Percentiles rank a stretch among this genome's conserved stretches.
Evolutionary conservation across 495 filamentous ascomycete species (phyloP).

Genomic region (Pyrenula massariospora): DNA sequence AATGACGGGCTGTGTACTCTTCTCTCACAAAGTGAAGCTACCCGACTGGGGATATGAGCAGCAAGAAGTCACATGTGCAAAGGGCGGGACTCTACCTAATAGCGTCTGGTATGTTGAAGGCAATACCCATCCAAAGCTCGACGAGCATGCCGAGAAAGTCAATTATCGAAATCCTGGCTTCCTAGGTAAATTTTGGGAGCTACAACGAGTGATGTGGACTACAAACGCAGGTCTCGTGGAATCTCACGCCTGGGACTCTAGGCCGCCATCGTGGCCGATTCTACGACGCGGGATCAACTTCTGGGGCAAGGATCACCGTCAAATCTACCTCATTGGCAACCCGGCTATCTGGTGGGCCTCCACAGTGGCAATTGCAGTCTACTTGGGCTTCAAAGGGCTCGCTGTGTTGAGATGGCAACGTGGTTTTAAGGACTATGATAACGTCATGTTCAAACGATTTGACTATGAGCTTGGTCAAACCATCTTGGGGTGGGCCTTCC

Average conservation of each 20-base stretch:
- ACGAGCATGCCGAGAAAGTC: slow-evolving; percentile 70
- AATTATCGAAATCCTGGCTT: slow-evolving; percentile 94
- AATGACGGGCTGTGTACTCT: slow-evolving; percentile 94
- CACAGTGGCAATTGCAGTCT: slow-evolving; percentile 68
- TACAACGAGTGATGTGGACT: slow-evolving; percentile 99
- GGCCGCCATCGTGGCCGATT: slow-evolving; percentile 86
- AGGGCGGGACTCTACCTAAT: slow-evolving; percentile 84
- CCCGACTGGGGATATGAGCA: slow-evolving; percentile 96
- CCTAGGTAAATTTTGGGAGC: slow-evolving; percentile 96
- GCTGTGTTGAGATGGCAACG: slow-evolving; percentile 91
- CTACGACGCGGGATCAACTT: slow-evolving; percentile 96
- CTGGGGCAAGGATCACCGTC: slow-evolving; percentile 89
- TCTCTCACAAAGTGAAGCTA: slow-evolving; percentile 97
- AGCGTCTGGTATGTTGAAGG: slow-evolving; percentile 92
- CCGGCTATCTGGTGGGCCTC: slow-evolving; percentile 91
- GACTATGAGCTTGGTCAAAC: slow-evolving; percentile 91
- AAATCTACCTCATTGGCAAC: slow-evolving; percentile 94
- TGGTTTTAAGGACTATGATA: slow-evolving; percentile 73
- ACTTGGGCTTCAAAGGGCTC: slow-evolving; percentile 73
- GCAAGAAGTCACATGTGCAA: slow-evolving; percentile 96
- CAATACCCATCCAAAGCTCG: slow-evolving; percentile 71
- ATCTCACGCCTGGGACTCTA: slow-evolving; percentile 95
- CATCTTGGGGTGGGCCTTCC: slow-evolving; percentile 87
- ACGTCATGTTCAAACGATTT: slow-evolving; percentile 79
- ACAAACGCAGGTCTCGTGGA: slow-evolving; percentile 95